phyloP scores from a whole-genome alignment of 225 moss, liverwort and hornwort genomes.

The Lunularia cruciata region DNA sequence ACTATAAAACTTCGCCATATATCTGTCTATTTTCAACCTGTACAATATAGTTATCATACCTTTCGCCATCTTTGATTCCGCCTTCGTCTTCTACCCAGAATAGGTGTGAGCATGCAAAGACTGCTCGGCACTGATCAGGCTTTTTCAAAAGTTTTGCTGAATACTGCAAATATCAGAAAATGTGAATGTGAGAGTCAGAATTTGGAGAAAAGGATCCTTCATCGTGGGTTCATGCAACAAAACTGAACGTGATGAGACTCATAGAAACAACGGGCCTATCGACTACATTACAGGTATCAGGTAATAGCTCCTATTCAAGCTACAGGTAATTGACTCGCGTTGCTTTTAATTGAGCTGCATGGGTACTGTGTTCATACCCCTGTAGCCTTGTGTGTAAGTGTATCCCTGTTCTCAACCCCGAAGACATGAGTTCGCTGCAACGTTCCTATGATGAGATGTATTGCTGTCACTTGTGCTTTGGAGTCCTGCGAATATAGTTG shows the following conservation, averaged over 20 bases:
- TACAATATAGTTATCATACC: constrained; percentile 47
- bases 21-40: too few species aligned
- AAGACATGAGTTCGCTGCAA: constrained; percentile 87
- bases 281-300: too few species aligned
- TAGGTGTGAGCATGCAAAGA: constrained; percentile 89
- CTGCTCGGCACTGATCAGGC: constrained; percentile 94
- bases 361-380: constrained; percentile 53
- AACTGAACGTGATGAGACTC: background rate
- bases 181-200: background rate
- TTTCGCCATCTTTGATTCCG: constrained; percentile 90
- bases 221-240: background rate
- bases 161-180: constrained; percentile 52
- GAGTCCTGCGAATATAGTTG: constrained; percentile 63
- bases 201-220: background rate
- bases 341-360: background rate
- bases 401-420: constrained; percentile 93
- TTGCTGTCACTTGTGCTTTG: constrained; percentile 89
- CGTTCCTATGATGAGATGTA: constrained; percentile 91
- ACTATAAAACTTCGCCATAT: too few species aligned
- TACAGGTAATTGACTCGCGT: background rate
- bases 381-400: constrained; percentile 91
- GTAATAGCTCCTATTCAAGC: too few species aligned
- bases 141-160: constrained; percentile 92
- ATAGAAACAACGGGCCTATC: too few species aligned
- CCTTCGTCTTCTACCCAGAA: constrained; percentile 94